These are phyloP conservation scores for Cicer judaicum DNA, from an alignment of 306 rosid species.

Conservation along the genomic window DNA sequence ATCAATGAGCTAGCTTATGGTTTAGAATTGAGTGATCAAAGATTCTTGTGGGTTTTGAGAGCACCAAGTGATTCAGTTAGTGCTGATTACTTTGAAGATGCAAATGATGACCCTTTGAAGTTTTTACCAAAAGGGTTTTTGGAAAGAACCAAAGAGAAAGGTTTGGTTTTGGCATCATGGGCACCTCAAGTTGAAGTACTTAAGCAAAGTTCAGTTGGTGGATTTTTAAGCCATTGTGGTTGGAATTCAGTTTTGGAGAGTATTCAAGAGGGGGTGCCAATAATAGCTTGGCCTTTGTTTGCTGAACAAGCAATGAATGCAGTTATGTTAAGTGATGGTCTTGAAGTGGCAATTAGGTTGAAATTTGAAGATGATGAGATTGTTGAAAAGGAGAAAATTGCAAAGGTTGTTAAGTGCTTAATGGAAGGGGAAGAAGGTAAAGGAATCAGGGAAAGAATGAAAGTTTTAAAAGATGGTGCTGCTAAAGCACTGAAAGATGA, in stretches of 20 bases:
- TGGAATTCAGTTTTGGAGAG: conserved; percentile 24
- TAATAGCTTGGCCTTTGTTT: conserved; percentile 28
- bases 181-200: conserved; percentile 48
- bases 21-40: conserved; percentile 45
- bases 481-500: conserved; percentile 6
- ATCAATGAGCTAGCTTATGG: conserved; percentile 48
- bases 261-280: conserved; percentile 17
- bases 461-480: neutral
- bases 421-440: conserved; percentile 30
- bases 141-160: conserved; percentile 43
- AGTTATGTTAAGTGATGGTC: conserved; percentile 1
- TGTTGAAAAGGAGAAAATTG: neutral
- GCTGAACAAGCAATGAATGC: conserved; percentile 25
- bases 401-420: neutral
- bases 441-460: neutral
- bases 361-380: neutral
- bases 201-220: conserved; percentile 38
- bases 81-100: conserved; percentile 38
- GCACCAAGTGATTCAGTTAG: conserved; percentile 25
- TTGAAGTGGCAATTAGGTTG: conserved; percentile 13
- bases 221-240: conserved; percentile 31
- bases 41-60: conserved; percentile 52
- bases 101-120: conserved; percentile 32
- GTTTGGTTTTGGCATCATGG: conserved; percentile 49
- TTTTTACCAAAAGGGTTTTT: conserved; percentile 44